phyloP scores from a whole-genome alignment of 768 basidiomycete species.

The Pleurotus ostreatus region DNA sequence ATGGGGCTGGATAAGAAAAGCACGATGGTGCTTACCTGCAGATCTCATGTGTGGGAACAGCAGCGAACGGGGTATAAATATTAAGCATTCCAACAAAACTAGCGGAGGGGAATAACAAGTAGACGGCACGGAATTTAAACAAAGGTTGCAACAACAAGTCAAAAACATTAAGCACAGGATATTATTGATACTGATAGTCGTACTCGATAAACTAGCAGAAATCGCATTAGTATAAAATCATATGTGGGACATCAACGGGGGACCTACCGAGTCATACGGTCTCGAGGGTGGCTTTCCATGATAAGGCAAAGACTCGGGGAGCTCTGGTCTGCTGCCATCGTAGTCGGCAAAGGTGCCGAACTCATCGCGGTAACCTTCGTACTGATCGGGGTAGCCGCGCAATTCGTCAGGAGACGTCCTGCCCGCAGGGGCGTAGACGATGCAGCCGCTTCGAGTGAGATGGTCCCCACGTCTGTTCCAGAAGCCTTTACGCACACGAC shows the following conservation, averaged over 20 bases:
- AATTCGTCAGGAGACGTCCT: constrained; percentile 60
- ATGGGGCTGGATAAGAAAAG: too few species aligned
- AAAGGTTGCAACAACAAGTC: too few species aligned
- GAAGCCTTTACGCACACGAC: constrained; percentile 47
- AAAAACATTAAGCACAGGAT: too few species aligned
- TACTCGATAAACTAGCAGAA: constrained; percentile 35
- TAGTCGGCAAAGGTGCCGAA: constrained; percentile 38
- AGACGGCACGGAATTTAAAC: too few species aligned
- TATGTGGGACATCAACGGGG: not conserved
- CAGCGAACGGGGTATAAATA: too few species aligned
- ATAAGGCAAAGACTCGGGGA: constrained; percentile 58
- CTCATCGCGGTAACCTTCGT: constrained; percentile 55
- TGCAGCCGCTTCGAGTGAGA: constrained; percentile 46
- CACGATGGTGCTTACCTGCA: too few species aligned
- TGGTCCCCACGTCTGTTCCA: constrained; percentile 82
- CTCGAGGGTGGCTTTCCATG: constrained; percentile 47
- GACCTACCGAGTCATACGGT: constrained; percentile 54
- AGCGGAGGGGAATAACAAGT: too few species aligned
- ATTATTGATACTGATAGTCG: constrained; percentile 18
- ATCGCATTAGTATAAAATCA: constrained; percentile 1
- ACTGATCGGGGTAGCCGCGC: constrained; percentile 50
- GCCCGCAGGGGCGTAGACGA: constrained; percentile 63
- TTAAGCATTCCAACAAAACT: too few species aligned
- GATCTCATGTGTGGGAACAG: too few species aligned
- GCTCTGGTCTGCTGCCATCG: constrained; percentile 44